Base-by-base conservation (phyloP, 2,329 filamentous ascomycete species). In the Fusarium sp. region DNA sequence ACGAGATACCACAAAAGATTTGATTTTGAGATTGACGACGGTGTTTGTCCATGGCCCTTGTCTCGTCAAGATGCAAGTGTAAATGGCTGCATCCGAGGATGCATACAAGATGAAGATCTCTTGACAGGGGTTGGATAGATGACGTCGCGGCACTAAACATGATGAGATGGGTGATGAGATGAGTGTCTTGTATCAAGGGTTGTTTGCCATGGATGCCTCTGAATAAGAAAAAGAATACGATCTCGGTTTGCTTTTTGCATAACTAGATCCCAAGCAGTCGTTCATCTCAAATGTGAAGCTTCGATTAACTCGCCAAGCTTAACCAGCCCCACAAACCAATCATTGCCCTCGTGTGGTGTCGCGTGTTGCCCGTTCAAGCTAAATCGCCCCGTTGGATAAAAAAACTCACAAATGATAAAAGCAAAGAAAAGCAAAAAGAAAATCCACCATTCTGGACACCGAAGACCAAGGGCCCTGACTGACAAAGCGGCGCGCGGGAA, bases 1-100 rank as follows among this genome's bases (percentile, higher is more conserved):
- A 47, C 57, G 56, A 75, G 73, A 75, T 75, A 75, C 73, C 72
- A 75, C 64, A 75, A 73, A 71, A 63, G 67, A 69, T 63, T 75
- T 75, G 30, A 27, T 68, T 70, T 56, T 20, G 17, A 47, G 43
- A 37, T 45, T 52, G 17, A 17, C 30, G 30, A 32, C n/a, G 3
- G 20, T 25, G n/a, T 25, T 43, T 27, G 57, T 12, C 15, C 33
- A 43, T 47, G n/a, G 15, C 32, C 35, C 43, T 37, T 47, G 30
- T 59, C 35, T 30, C 20, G 3, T n/a, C 17, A 40, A 63, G 22
- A 63, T 54, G 45, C 60, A 37, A 25, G 43, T 37, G 54, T 40
- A 32, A 61, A 61, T 61, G 63, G 12, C 17, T 65, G 63, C 63
- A 60, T 59, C n/a, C 22, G 30, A 15, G 14, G 32, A 22, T 59